Evolutionary conservation across 768 basidiomycete species (phyloP), one percentile per base, ranked within the genome.

Genomic region (Tulasnella sp.): DNA sequence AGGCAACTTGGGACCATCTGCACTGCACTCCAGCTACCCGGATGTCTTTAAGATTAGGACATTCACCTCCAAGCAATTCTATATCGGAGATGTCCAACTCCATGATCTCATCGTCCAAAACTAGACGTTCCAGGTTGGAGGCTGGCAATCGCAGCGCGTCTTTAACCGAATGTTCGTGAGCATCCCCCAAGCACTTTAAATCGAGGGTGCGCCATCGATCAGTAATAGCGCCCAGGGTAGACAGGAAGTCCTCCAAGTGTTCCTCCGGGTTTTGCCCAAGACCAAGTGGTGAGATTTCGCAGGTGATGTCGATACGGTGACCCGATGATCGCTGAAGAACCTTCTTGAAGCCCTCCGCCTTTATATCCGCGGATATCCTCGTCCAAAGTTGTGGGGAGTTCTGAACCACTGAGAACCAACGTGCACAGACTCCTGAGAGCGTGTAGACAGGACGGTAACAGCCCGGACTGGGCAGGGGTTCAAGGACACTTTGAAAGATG

Each of bases 341-440:
- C 61, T 67, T 67, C 32, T 32, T 67, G 32, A 67, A 15, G 5
- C 29, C 61, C 32, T 26, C 61, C 29, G 32, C 61, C 61, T 26
- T 67, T 3, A 35, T 5, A 35, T 67, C 61, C 29, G 32, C 32
- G 9, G 26, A 67, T 26, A 67, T 32, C 7, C 16, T 67, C 13
- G n/a, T 67, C 61, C 61, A 67, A 35, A 67, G 11, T 67, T 67
- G 61, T 67, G 61, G 61, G 32, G 61, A 67, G 32, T 67, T 67
- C 26, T 18, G 61, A 16, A 67, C 26, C 3, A 35, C 61, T 29
- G 15, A 35, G 61, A 15, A 29, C 61, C 61, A 67, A 26, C 16
- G 32, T 5, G 15, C 26, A 13, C 61, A 67, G 26, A 67, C 61
- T 18, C 18, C 61, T 13, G 61, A 67, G 0, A 67, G 32, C 5